Evolutionary conservation across 139 green algal species (phyloP), one percentile per base, ranked within the genome.

Genomic region (Closterium sp.): DNA sequence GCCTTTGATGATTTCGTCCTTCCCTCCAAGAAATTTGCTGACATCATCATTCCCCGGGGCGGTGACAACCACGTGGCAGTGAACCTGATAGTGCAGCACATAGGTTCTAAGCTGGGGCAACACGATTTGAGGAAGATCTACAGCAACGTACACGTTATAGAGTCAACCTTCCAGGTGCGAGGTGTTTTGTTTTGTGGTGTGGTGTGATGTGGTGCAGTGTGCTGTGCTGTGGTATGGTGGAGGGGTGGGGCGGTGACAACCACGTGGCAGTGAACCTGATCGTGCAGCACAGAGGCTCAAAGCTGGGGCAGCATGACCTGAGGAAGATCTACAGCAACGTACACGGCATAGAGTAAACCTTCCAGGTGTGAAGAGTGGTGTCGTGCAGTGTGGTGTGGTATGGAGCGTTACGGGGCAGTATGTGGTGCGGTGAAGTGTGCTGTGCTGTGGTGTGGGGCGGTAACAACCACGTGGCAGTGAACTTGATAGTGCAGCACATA

Each of bases 401-500:
- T n/a, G n/a, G n/a, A n/a, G n/a, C n/a, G n/a, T n/a, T n/a, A n/a
- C n/a, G n/a, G n/a, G n/a, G n/a, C n/a, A n/a, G n/a, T n/a, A n/a
- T n/a, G n/a, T n/a, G n/a, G n/a, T n/a, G n/a, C n/a, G n/a, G n/a
- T n/a, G n/a, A n/a, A n/a, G n/a, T n/a, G n/a, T n/a, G n/a, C n/a
- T n/a, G n/a, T n/a, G n/a, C n/a, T n/a, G n/a, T n/a, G n/a, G n/a
- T n/a, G n/a, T n/a, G 98, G 95, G 95, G 96, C 85, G 96, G 95
- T 27, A 95, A 96, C 28, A 96, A 97, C 92, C 84, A 91, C 34
- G 91, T 93, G 29, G 98, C 98, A 7, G 98, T 99, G 42, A 97
- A 99, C 94, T 96, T 99, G 86, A 99, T 99, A 96, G 98, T 97
- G 29, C 95, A 99, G 94, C 97, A 99, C 95, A 99, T 99, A 93